Percentiles rank a stretch among this genome's conserved stretches.
Conservation (phyloP, 805 yeast genomes). For the Saccharomycopsis sp. region DNA sequence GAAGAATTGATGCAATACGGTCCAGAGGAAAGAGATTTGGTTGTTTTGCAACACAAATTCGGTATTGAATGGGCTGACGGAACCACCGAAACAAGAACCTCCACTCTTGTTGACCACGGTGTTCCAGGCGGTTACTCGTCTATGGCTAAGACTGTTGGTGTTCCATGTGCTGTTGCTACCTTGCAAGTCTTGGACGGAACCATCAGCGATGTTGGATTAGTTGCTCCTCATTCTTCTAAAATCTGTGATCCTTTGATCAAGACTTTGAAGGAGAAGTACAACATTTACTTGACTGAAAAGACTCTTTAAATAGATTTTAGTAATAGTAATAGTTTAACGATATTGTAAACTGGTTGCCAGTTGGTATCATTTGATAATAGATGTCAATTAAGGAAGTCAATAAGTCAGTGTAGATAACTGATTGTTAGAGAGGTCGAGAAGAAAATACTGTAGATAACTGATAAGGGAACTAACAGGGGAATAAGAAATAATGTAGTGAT, state of each 20-base stretch:
- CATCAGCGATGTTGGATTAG: slow-evolving; percentile 70
- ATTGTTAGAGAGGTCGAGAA: too few relatives aligned
- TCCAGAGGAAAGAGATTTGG: slow-evolving; percentile 92
- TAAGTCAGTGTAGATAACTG: too few relatives aligned
- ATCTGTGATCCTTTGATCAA: slow-evolving; percentile 87
- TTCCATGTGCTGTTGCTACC: slow-evolving; percentile 95
- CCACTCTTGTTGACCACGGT: slow-evolving; percentile 94
- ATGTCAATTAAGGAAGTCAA: too few relatives aligned
- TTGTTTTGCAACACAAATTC: slow-evolving; percentile 93
- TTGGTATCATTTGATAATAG: too few relatives aligned
- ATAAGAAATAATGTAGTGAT: too few relatives aligned
- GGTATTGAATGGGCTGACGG: slow-evolving; percentile 98
- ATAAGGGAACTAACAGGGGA: too few relatives aligned
- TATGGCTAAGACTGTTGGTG: slow-evolving; percentile 98
- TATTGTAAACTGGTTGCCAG: too few relatives aligned
- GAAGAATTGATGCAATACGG: slow-evolving; percentile 95
- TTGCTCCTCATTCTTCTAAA: slow-evolving; percentile 90
- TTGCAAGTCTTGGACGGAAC: slow-evolving; percentile 80
- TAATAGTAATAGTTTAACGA: not conserved
- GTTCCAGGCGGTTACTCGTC: slow-evolving; percentile 89
- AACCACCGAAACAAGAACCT: slow-evolving; percentile 81
- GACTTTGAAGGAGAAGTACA: slow-evolving; percentile 83
- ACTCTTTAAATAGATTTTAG: slow-evolving; percentile 31
- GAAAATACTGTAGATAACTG: too few relatives aligned
- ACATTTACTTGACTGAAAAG: slow-evolving; percentile 84